Conservation (phyloP, 306 rosid species). For the Sphenostylis stenocarpa region DNA sequence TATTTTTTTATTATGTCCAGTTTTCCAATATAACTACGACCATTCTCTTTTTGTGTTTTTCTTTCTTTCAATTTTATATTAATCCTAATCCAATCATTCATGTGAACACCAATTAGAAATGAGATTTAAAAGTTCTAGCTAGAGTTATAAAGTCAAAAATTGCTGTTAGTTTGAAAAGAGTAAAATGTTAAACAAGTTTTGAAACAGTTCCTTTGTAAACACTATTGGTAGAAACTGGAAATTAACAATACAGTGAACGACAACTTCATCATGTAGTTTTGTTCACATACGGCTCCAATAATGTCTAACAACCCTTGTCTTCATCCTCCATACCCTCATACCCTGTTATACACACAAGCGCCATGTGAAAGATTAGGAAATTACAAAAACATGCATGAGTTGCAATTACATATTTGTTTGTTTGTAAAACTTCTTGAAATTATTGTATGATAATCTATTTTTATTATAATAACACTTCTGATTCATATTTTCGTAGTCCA, state of each 20-base stretch:
- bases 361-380: background rate
- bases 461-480: background rate
- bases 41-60: no score
- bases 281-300: conserved; percentile 6
- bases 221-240: background rate
- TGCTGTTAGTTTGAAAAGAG: background rate
- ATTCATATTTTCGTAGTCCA: background rate
- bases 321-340: background rate
- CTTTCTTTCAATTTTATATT: no score
- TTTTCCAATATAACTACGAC: background rate
- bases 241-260: background rate
- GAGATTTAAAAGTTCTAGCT: background rate
- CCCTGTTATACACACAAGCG: background rate
- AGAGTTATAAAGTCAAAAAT: background rate
- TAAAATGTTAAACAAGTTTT: conserved; percentile 7
- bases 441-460: background rate
- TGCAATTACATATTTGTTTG: background rate
- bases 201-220: background rate
- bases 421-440: background rate
- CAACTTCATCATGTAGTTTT: background rate
- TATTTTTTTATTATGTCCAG: background rate
- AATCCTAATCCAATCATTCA: background rate
- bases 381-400: background rate
- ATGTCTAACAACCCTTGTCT: background rate
- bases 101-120: background rate